Evolutionary conservation across 768 basidiomycete genomes (phyloP).

Genomic region (Rhizopogon salebrosus): DNA sequence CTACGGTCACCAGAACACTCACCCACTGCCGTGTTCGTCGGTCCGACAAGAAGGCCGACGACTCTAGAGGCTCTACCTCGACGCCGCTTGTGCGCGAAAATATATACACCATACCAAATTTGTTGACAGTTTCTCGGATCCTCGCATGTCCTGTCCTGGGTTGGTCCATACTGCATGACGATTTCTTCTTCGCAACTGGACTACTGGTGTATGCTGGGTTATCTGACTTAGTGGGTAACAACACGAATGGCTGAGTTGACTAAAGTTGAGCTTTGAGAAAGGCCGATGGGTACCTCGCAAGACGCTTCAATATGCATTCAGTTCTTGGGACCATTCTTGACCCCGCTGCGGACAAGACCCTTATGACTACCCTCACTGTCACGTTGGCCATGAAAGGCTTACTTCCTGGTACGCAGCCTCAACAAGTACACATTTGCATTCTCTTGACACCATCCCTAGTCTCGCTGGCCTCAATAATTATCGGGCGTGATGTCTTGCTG

Average conservation of each 20-base stretch:
- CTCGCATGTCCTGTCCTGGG: conserved; percentile 87
- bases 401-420: conserved; percentile 62
- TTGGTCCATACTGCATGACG: conserved; percentile 78
- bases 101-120: conserved; percentile 92
- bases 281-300: conserved; percentile 90
- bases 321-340: conserved; percentile 96
- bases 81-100: conserved; percentile 61
- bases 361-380: conserved; percentile 91
- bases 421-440: not conserved
- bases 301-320: conserved; percentile 79
- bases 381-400: conserved; percentile 80
- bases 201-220: conserved; percentile 89
- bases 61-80: conserved; percentile 3
- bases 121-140: conserved; percentile 85
- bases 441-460: conserved; percentile 39
- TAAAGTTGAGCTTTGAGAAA: conserved; percentile 26
- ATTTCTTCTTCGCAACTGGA: conserved; percentile 77
- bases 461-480: conserved; percentile 77
- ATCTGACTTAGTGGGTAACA: conserved; percentile 76
- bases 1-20: not conserved
- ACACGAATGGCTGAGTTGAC: conserved; percentile 5
- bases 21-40: not conserved
- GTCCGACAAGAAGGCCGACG: conserved; percentile 4
- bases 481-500: conserved; percentile 85
- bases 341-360: conserved; percentile 92